Conservation (phyloP, 352 stramenopile genomes). For the Pythium insidiosum region DNA sequence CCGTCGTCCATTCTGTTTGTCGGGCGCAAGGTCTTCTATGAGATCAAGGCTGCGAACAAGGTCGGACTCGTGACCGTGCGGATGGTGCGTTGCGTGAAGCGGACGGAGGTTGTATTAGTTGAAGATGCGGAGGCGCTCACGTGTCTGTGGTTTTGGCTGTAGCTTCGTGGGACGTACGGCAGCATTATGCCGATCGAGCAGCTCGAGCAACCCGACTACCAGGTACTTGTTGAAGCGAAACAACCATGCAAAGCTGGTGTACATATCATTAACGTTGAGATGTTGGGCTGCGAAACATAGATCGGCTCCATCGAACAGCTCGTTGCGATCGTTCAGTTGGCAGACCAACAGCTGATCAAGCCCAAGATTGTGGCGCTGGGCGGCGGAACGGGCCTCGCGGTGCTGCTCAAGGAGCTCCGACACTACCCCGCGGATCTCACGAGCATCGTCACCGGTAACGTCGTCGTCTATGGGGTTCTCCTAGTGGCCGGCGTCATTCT, state of each 20-base stretch:
- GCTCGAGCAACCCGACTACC: conserved; percentile 72
- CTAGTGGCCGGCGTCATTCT: too few relatives aligned
- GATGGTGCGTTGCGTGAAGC: conserved; percentile 47
- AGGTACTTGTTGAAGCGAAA: conserved; percentile 23
- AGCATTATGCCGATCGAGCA: conserved; percentile 82
- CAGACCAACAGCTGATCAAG: conserved; percentile 68
- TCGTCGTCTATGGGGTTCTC: too few relatives aligned
- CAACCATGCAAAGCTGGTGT: not conserved
- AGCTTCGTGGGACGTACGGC: conserved; percentile 81
- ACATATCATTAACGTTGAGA: not conserved
- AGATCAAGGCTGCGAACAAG: conserved; percentile 82
- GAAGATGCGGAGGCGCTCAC: too few relatives aligned
- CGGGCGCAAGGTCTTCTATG: conserved; percentile 78
- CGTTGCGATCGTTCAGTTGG: conserved; percentile 60
- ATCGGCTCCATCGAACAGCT: conserved; percentile 77
- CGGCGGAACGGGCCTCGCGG: conserved; percentile 69
- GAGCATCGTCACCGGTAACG: conserved; percentile 81
- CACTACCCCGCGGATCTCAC: conserved; percentile 81
- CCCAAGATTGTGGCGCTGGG: conserved; percentile 82
- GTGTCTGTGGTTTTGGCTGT: conserved; percentile 3
- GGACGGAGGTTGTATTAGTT: conserved; percentile 3
- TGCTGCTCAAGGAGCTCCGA: conserved; percentile 78
- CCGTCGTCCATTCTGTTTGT: conserved; percentile 77
- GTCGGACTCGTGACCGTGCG: conserved; percentile 69
- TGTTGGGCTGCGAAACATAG: too few relatives aligned